Evolutionary conservation across 768 basidiomycete species (phyloP), one percentile per base, ranked within the genome.

Genomic region (Phylloporus rhodoxanthus): DNA sequence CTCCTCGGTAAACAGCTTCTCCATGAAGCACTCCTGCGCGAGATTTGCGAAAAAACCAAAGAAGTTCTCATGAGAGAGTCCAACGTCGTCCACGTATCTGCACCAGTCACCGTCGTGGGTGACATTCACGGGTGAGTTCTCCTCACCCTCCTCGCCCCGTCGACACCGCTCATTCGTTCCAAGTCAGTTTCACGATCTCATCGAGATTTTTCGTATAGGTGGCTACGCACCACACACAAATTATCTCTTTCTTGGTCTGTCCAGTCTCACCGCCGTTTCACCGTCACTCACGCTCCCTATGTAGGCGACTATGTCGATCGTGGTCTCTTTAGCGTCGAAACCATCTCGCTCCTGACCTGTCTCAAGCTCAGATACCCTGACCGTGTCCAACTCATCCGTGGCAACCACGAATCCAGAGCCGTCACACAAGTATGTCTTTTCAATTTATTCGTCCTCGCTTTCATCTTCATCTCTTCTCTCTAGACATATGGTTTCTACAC

Each of bases 31-130:
- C 77, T 98, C 23, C 69, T 99, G 38, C 85, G 93, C 44, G 95
- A 99, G 76, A 97, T 99, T 79, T 98, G 96, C 76, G 95, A 96
- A 64, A 98, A 98, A 73, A 96, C 95, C 14, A 99, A 98, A 67
- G 96, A 99, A 66, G 91, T 99, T 0, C 84, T 99, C 50, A 98
- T 98, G 96, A 77, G 92, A 54, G 96, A 99, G 73, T 92, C 89
- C 51, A 99, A 99, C 63, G 96, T 99, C 50, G 93, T 98, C 7
- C 96, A 98, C 63, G 87, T 99, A 57, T 87, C 83, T 55, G 88
- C 95, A 5, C 96, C 96, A 17, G 92, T 98, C 30, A 99, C 96
- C 1, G 96, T 99, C 25, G 96, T 98, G 33, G 96, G 96, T 45
- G 96, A 99, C 67, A 98, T 99, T 43, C 96, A 99, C 67, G 96